Evolutionary conservation across 768 basidiomycete genomes (phyloP), one percentile per base, ranked within the genome.

Genomic region (Collybia nuda): DNA sequence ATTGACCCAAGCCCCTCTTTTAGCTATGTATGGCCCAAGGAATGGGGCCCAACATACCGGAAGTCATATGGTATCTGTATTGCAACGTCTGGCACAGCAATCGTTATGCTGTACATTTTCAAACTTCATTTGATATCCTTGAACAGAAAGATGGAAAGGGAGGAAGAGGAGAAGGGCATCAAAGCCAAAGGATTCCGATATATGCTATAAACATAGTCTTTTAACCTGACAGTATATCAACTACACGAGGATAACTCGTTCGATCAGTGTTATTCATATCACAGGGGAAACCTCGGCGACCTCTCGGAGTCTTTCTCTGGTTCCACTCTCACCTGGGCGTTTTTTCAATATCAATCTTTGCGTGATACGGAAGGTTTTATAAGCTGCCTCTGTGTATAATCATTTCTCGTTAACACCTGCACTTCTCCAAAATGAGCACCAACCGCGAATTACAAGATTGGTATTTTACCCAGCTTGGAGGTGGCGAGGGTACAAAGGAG

Each of bases 21-120:
- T 51, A 82, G 82, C 18, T 88, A 87, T 59, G 68, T 82, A 19
- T 91, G 86, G 85, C 87, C 85, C 5, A 67, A 65, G 39, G 55
- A 65, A 4, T 91, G 87, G 87, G 88, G 85, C 3, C 87, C 85
- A 9, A 77, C 78, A 0, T 93, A 93, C 65, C 67, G 67, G 11
- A 73, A 77, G 38, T 88, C 88, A 1, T 94, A 84, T 67, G 79
- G 75, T 19, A 86, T 94, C 51, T 89, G 86, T 68, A 84, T 87
- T 39, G 70, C 78, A 46, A 75, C 78, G 52, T 81, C 72, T 55
- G 75, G 73, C 5, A 47, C 77, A 24, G 69, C 76, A 6, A 79
- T 83, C 28, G 55, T 78, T 22, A 74, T 85, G 68, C 76, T 74
- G 52, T 70, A 74, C 57, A 51, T 64, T n/a, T 80, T 84, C 62